phyloP scores from a whole-genome alignment of 225 moss, liverwort and hornwort species.

The Ulota crispa region DNA sequence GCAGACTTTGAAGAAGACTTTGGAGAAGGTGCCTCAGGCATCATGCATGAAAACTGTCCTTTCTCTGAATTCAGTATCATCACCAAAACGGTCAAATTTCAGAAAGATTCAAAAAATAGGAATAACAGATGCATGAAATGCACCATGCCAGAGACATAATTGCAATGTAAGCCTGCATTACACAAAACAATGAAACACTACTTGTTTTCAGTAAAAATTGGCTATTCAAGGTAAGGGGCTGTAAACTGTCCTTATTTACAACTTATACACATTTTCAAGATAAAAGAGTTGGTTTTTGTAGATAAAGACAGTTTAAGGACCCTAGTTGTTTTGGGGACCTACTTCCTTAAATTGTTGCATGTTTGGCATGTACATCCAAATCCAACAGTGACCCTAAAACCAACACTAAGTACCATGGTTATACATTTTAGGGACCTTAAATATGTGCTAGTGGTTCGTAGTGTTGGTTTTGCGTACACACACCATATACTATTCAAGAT shows the following conservation, averaged over 20 bases:
- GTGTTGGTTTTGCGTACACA: too few relatives aligned
- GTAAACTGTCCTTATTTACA: not conserved
- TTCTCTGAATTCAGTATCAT: constrained; percentile 28
- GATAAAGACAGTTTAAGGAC: too few relatives aligned
- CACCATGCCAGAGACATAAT: not conserved
- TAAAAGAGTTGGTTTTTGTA: too few relatives aligned
- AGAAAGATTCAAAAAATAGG: not conserved
- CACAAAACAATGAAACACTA: not conserved
- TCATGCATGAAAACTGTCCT: constrained; percentile 41
- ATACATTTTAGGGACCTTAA: too few relatives aligned
- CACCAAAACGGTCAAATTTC: not conserved
- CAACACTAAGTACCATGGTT: too few relatives aligned
- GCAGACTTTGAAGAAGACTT: constrained; percentile 17
- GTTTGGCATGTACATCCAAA: too few relatives aligned
- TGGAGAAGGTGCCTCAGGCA: constrained; percentile 15
- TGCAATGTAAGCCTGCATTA: not conserved
- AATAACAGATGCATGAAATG: not conserved
- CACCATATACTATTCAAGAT: not conserved
- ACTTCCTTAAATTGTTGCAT: not conserved
- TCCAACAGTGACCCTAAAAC: too few relatives aligned
- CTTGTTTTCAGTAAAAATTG: not conserved
- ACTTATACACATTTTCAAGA: too few relatives aligned
- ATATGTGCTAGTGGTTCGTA: too few relatives aligned
- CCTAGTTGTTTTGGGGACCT: not conserved
- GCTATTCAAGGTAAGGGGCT: not conserved